Evolutionary conservation across 306 rosid species (phyloP).

Genomic region (Begonia masoniana): DNA sequence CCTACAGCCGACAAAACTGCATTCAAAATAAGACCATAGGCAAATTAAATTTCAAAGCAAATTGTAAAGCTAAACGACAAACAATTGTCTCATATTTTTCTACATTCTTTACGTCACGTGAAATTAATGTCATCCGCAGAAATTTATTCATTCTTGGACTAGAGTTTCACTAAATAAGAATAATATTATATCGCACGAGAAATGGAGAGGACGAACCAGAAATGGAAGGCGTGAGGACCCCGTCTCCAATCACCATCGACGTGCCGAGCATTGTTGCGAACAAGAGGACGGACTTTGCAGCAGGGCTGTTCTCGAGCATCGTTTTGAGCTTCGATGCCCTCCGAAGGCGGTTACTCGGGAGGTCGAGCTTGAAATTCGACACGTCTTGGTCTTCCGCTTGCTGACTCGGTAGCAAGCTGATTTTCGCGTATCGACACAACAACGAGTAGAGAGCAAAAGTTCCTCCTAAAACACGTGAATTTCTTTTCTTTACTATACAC

Average conservation of each 20-base stretch:
- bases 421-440: slow-evolving; percentile 44
- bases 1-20: slow-evolving; percentile 16
- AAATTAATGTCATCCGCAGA: too few relatives aligned
- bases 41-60: neutral
- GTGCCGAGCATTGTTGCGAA: slow-evolving; percentile 63
- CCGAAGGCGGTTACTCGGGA: slow-evolving; percentile 18
- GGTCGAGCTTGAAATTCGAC: slow-evolving; percentile 35
- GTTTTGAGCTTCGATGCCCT: slow-evolving; percentile 40
- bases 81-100: too few relatives aligned
- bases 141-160: too few relatives aligned
- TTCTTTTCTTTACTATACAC: too few relatives aligned
- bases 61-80: too few relatives aligned
- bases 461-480: slow-evolving; percentile 27
- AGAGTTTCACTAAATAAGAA: too few relatives aligned
- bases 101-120: too few relatives aligned
- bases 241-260: slow-evolving; percentile 80
- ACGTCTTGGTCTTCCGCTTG: slow-evolving; percentile 43
- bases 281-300: slow-evolving; percentile 29
- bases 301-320: slow-evolving; percentile 25
- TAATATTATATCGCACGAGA: neutral
- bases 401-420: slow-evolving; percentile 47
- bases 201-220: slow-evolving; percentile 28
- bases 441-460: slow-evolving; percentile 67
- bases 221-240: slow-evolving; percentile 65
- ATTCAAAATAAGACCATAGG: neutral